phyloP scores from a whole-genome alignment of 2,329 filamentous ascomycete genomes.

The Diaporthe citrichinensis region DNA sequence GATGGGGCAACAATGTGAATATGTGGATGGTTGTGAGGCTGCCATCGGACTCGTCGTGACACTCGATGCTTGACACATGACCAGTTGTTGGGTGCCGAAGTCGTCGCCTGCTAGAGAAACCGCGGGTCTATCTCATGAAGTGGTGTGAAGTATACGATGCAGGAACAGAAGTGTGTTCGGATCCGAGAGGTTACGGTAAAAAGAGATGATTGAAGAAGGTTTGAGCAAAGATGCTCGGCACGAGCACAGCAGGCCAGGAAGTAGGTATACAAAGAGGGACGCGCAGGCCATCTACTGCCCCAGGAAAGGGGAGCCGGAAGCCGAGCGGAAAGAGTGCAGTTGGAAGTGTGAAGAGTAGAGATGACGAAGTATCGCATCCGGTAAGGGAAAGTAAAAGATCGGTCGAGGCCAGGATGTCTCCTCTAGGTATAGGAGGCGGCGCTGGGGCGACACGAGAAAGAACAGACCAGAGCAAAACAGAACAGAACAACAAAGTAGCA shows the following conservation, averaged over 20 bases:
- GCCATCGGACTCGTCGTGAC: constrained; percentile 37
- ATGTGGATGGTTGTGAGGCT: constrained; percentile 34
- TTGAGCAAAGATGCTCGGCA: constrained; percentile 1
- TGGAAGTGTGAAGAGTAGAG: constrained; percentile 28
- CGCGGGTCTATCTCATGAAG: constrained; percentile 18
- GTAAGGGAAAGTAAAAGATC: constrained; percentile 26
- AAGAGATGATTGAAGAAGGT: constrained; percentile 13
- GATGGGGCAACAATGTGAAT: constrained; percentile 32
- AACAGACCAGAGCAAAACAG: background rate
- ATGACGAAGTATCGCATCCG: constrained; percentile 37
- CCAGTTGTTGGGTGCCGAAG: constrained; percentile 11
- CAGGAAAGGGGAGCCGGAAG: constrained; percentile 22
- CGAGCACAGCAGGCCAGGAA: constrained; percentile 25
- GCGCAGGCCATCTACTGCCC: constrained; percentile 26
- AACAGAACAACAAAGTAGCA: constrained; percentile 1
- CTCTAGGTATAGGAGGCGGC: constrained; percentile 15
- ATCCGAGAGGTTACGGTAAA: background rate
- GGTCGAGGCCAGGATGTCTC: constrained; percentile 28
- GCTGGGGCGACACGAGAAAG: background rate
- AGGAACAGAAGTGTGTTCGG: background rate
- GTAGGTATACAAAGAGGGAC: background rate
- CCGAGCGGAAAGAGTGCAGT: constrained; percentile 1
- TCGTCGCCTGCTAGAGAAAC: background rate
- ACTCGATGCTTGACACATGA: constrained; percentile 36
- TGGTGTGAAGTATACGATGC: background rate